Conservation (phyloP, 163 green algal species). For the Scenedesmus sp. region DNA sequence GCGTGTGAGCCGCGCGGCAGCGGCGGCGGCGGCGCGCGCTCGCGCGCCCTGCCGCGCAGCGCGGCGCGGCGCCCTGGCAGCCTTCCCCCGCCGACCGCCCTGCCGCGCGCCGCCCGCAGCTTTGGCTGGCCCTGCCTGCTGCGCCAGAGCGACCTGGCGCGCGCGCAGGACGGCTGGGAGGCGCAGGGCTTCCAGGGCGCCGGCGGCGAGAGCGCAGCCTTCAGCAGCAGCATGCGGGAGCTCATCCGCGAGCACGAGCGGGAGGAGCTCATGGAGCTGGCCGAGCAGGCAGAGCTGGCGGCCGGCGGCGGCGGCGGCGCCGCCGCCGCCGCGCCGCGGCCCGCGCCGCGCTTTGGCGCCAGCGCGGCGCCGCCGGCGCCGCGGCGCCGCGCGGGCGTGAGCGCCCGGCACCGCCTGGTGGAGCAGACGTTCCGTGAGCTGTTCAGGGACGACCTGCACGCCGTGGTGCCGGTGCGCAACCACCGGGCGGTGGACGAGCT, state of each 20-base stretch:
- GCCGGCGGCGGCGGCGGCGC: not conserved
- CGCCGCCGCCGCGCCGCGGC: too few relatives aligned
- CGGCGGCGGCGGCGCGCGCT: not conserved
- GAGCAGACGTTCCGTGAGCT: slow-evolving; percentile 41
- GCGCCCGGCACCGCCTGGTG: slow-evolving; percentile 3
- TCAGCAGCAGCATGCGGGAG: slow-evolving; percentile 12
- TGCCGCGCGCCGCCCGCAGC: not conserved
- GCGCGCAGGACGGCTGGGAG: slow-evolving; percentile 3
- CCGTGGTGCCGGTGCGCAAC: slow-evolving; percentile 32
- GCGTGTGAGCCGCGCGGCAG: slow-evolving; percentile 6
- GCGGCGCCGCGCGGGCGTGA: not conserved
- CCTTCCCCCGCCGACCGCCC: too few relatives aligned
- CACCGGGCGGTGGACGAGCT: slow-evolving; percentile 32
- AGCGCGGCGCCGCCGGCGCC: not conserved
- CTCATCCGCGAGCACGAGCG: slow-evolving; percentile 10
- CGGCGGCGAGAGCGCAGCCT: not conserved
- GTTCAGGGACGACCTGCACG: slow-evolving; percentile 36
- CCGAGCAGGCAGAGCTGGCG: not conserved
- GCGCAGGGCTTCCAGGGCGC: not conserved
- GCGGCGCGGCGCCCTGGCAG: too few relatives aligned
- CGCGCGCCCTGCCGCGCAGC: too few relatives aligned
- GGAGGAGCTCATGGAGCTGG: slow-evolving; percentile 2
- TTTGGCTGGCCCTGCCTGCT: slow-evolving; percentile 41
- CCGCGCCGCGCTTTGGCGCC: too few relatives aligned
- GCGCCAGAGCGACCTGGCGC: not conserved